phyloP scores from a whole-genome alignment of 2,329 filamentous ascomycete species.

The Colletotrichum euphorbiae region DNA sequence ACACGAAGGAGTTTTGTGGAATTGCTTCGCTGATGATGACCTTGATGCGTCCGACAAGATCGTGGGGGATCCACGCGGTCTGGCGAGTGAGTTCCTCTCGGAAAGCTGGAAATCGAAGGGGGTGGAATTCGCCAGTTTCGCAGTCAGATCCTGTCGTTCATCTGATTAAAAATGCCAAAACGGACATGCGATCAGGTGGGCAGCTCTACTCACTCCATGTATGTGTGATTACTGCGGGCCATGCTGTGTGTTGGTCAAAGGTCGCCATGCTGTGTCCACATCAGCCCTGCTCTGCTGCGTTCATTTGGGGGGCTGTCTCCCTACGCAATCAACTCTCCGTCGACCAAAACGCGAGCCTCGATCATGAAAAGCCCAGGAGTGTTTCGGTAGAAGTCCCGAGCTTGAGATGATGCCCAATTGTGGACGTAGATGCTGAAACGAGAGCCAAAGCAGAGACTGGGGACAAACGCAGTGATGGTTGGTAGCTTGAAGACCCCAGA shows the following conservation, averaged over 20 bases:
- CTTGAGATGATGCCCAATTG: slow-evolving; percentile 76
- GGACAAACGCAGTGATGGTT: slow-evolving; percentile 77
- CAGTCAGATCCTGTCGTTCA: not conserved
- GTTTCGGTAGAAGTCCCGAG: slow-evolving; percentile 66
- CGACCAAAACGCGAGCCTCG: slow-evolving; percentile 75
- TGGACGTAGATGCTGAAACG: slow-evolving; percentile 81
- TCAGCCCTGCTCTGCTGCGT: not conserved
- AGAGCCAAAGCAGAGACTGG: slow-evolving; percentile 67
- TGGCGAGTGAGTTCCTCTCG: slow-evolving; percentile 76
- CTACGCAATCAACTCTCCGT: slow-evolving; percentile 74
- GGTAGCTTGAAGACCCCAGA: slow-evolving; percentile 65
- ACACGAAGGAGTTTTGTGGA: slow-evolving; percentile 61
- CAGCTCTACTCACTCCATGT: slow-evolving; percentile 53
- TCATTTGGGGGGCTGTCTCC: slow-evolving; percentile 33
- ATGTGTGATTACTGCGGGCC: slow-evolving; percentile 63
- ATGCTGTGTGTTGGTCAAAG: slow-evolving; percentile 62
- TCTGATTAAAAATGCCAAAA: not conserved
- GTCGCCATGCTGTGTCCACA: slow-evolving; percentile 56
- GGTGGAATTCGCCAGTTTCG: slow-evolving; percentile 66
- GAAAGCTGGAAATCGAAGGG: slow-evolving; percentile 79
- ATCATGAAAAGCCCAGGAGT: slow-evolving; percentile 68
- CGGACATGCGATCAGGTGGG: not conserved
- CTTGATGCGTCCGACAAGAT: slow-evolving; percentile 80
- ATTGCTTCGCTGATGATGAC: slow-evolving; percentile 81
- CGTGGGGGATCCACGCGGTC: slow-evolving; percentile 76